Evolutionary conservation across 768 basidiomycete genomes (phyloP).

Genomic region (Pholiota conissans): DNA sequence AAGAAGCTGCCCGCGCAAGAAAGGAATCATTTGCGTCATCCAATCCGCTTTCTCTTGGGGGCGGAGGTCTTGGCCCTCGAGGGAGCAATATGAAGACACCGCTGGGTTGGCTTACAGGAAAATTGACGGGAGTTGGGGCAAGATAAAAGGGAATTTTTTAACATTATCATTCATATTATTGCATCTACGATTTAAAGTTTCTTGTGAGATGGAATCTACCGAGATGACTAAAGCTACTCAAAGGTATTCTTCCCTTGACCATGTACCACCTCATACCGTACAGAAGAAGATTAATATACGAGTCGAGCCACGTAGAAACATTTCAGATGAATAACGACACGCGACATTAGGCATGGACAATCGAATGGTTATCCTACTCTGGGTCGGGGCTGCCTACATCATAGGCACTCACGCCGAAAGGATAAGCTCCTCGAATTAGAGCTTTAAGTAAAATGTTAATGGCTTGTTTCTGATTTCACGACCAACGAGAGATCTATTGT

Average conservation of each 20-base stretch:
- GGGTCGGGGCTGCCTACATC: neutral
- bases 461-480: neutral
- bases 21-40: conserved; percentile 81
- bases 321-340: neutral
- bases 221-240: neutral
- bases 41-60: conserved; percentile 78
- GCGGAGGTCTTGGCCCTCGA: conserved; percentile 60
- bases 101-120: conserved; percentile 78
- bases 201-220: neutral
- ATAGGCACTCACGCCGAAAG: neutral
- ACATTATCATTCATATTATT: conserved; percentile 1
- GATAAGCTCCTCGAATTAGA: neutral
- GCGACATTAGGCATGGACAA: neutral
- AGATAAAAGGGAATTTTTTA: conserved; percentile 28
- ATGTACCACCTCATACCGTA: neutral
- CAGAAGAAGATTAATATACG: neutral
- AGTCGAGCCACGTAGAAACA: neutral
- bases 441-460: neutral
- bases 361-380: neutral
- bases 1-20: conserved; percentile 66
- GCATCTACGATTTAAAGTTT: neutral
- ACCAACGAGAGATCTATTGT: neutral
- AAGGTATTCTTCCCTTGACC: neutral
- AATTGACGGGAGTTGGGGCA: conserved; percentile 65
- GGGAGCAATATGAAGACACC: conserved; percentile 66